phyloP scores from a whole-genome alignment of 352 stramenopile genomes.

The Pythium oligandrum region DNA sequence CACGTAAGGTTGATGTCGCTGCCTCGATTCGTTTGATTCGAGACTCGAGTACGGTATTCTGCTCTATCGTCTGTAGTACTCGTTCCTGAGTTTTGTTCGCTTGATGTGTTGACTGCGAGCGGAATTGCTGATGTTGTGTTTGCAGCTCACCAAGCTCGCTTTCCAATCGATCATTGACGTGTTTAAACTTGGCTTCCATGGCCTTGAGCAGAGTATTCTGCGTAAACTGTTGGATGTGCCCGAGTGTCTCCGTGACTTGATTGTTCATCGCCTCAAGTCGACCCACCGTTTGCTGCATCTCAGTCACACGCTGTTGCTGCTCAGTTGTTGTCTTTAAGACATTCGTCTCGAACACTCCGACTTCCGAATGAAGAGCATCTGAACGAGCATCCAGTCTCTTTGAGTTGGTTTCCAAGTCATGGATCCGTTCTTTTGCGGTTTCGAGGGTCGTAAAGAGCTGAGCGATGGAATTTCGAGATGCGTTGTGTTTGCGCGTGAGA shows the following conservation, averaged over 20 bases:
- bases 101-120: conserved; percentile 24
- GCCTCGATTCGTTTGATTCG: conserved; percentile 23
- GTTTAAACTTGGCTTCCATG: conserved; percentile 34
- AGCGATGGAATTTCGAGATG: conserved; percentile 31
- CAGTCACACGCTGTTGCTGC: conserved; percentile 13
- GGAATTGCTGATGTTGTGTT: conserved; percentile 16
- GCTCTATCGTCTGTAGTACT: conserved; percentile 31
- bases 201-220: conserved; percentile 27
- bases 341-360: conserved; percentile 19
- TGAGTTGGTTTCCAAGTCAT: conserved; percentile 3
- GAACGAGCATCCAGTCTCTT: neutral
- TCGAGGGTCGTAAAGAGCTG: conserved; percentile 35
- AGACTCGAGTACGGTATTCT: conserved; percentile 27
- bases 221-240: conserved; percentile 42
- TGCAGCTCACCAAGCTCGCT: conserved; percentile 20
- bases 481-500: conserved; percentile 43
- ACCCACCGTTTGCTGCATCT: conserved; percentile 20
- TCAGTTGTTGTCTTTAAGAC: conserved; percentile 16
- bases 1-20: conserved; percentile 22
- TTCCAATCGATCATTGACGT: conserved; percentile 18
- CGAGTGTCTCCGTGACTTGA: conserved; percentile 24
- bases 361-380: conserved; percentile 16
- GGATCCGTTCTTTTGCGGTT: conserved; percentile 11
- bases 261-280: conserved; percentile 24
- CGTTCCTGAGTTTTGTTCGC: conserved; percentile 27